Evolutionary conservation across 2,329 filamentous ascomycete species (phyloP), one percentile per base, ranked within the genome.

Genomic region (Colletotrichum liriopes): DNA sequence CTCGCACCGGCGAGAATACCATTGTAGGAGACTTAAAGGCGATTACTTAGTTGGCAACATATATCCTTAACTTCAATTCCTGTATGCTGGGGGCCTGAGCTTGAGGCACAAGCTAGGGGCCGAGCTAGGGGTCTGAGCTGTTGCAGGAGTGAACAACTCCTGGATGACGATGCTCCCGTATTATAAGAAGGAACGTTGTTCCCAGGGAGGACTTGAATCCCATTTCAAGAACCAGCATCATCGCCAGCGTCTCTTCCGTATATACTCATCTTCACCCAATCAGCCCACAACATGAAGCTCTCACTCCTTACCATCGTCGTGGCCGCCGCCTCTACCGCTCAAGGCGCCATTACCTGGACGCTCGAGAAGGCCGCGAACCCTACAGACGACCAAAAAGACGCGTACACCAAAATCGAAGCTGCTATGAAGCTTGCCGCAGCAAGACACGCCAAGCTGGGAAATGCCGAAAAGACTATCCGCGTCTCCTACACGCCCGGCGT

Each of bases 401-500:
- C 85, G 45, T 86, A 86, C 75, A 51, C 73, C 1, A 78, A 78
- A n/a, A 87, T 86, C 76, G 82, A 84, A 47, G 67, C 76, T 1
- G 84, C 83, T 55, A 86, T 86, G 83, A 73, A 64, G 14, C 72
- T 79, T 1, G 85, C 85, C 7, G 82, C 80, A 0, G 79, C 80
- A 9, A 83, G 84, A 6, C 84, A 86, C 77, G 77, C 78, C 37
- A 77, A 77, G 0, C 78, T 80, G 41, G 76, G 82, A 3, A 68
- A 62, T 5, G 80, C 84, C 9, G 78, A 65, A 73, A 86, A 86
- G 76, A 76, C 75, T 3, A 77, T 86, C 63, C 79, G 77, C 1
- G 83, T 84, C 32, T 77, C 80, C 49, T 86, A 87, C 77, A 76
- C 79, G 11, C 83, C 85, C 8, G 79, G 83, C 26, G 84, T 87